Base-by-base conservation (phyloP, 2,329 filamentous ascomycete genomes). In the Colletotrichum tropicicola region DNA sequence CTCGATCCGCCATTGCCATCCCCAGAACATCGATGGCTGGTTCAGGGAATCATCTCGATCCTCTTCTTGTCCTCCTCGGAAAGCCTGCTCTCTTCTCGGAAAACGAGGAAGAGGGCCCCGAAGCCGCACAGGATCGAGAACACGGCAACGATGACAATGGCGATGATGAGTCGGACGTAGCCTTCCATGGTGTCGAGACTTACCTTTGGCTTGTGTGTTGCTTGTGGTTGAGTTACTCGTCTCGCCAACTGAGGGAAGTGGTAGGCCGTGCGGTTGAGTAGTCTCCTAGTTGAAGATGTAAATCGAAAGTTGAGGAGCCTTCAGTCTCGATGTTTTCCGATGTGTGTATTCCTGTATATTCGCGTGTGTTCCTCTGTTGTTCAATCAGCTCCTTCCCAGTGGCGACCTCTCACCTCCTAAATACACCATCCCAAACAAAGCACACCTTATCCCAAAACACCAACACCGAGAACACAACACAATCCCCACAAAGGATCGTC, bases 61-160 rank as follows among this genome's bases (percentile, higher is more conserved):
- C 35, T 68, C 32, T 71, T 67, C 49, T 64, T 63, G 49, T 73
- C 60, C 35, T 41, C 28, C n/a, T 28, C 57, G 19, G 25, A 60
- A 3, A 32, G n/a, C 21, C 63, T 53, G n/a, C 23, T 44, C 27
- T 59, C 55, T 15, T 28, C 23, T 6, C 30, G 35, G 8, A 27
- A 8, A 23, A 47, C 27, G 41, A 57, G 47, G 21, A 7, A 37
- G 41, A 27, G 15, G 7, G 7, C 19, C 6, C 27, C 45, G 15
- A 49, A 8, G 3, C 45, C 15, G 8, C n/a, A 28, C 2, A 19
- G 13, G 17, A 49, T 13, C 8, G 13, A 5, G 45, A 49, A 8
- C 21, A 48, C 8, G 9, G 45, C 13, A 23, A 49, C 30, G 30
- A 8, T 30, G 32, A 23, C 23, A n/a, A 49, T 25, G n/a, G 17